Evolutionary conservation across 2,329 filamentous ascomycete species (phyloP), one percentile per base, ranked within the genome.

Genomic region (Penicillium sp.): DNA sequence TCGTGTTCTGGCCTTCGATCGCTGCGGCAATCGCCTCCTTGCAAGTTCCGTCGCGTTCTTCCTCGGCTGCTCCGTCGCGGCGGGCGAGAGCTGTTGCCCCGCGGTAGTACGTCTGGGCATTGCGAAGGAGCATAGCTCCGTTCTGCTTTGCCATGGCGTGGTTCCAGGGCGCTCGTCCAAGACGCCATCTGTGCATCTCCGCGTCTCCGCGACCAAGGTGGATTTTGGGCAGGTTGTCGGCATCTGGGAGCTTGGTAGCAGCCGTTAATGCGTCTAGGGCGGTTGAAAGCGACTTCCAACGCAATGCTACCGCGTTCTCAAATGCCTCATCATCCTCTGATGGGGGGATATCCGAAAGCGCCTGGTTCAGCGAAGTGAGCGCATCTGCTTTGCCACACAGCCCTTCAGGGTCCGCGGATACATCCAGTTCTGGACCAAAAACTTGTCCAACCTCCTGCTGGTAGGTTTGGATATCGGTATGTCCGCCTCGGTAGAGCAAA

Each of bases 31-130:
- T 67, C 6, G 77, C 74, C 46, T 79, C 77, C 66, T 82, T 82
- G 26, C 75, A 74, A 35, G 73, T 71, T 19, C 75, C 80, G 49
- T 79, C 77, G 19, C 67, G 69, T 42, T 73, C 71, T 59, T 78
- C 76, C 25, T 79, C 75, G 3, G 46, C 57, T 8, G 75, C 73
- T 14, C 77, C 78, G 37, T 75, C 73, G 49, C 73, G 68, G 30
- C 66, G 67, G 5, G 74, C 74, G 8, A 76, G 59, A 35, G 72
- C 73, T 36, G 73, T 73, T 12, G 81, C 82, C 37, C 83, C 82
- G 19, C 80, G 77, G 62, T 84, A 86, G 63, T 82, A 85, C 5
- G 79, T 82, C 58, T 80, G 78, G 1, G 83, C 82, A 61, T 86
- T 86, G 52, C 77, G 78, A 36, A 83, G 65, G 12, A 85, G 69